Conservation (phyloP, 345 rosid genomes). For the Pistacia atlantica region DNA sequence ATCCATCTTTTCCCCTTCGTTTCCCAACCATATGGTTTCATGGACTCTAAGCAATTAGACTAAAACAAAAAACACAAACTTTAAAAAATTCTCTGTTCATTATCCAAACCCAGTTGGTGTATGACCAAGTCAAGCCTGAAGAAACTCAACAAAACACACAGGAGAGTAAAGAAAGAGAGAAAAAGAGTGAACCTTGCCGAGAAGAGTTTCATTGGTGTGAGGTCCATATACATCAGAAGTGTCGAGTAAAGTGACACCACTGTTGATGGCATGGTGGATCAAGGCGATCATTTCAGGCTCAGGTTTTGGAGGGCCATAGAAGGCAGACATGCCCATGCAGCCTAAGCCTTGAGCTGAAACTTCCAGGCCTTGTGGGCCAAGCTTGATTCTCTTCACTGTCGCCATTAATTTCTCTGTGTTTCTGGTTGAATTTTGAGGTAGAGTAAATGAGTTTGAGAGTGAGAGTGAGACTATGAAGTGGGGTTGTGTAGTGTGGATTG, state of each 20-base stretch:
- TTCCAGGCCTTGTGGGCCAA: neutral
- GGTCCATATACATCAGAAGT: constrained; percentile 31
- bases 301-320: constrained; percentile 43
- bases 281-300: constrained; percentile 23
- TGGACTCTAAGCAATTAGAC: too few relatives aligned
- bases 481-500: neutral
- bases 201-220: constrained; percentile 5
- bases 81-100: too few relatives aligned
- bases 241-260: constrained; percentile 49
- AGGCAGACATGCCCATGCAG: constrained; percentile 51
- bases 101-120: too few relatives aligned
- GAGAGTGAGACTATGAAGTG: neutral
- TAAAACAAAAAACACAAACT: too few relatives aligned
- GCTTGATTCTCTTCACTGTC: neutral
- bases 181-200: constrained; percentile 6
- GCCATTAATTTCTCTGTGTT: neutral
- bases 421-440: too few relatives aligned
- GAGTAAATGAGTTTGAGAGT: too few relatives aligned
- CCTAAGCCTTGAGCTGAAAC: constrained; percentile 57
- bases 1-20: too few relatives aligned
- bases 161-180: neutral
- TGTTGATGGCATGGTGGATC: constrained; percentile 37
- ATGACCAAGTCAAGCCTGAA: too few relatives aligned
- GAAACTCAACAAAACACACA: too few relatives aligned
- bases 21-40: too few relatives aligned